Conservation (phyloP, 1,284 basidiomycete species). For the Golubevia sp. region DNA sequence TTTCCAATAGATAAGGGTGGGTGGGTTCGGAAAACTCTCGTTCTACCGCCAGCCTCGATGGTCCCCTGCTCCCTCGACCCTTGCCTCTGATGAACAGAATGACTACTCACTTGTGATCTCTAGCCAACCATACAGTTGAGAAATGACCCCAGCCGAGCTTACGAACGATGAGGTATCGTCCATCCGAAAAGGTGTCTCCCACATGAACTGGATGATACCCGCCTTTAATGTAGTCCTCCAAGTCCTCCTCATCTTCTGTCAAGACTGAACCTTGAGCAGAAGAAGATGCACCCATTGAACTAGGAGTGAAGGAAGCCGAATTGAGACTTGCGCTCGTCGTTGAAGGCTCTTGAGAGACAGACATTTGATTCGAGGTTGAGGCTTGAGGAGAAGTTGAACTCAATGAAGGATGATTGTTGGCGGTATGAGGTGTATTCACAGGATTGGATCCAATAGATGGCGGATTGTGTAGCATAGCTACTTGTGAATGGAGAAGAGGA, state of each 20-base stretch:
- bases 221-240: slow-evolving; percentile 65
- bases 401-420: not conserved
- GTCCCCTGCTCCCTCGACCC: no score
- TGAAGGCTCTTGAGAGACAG: no score
- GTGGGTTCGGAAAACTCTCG: no score
- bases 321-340: no score
- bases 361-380: no score
- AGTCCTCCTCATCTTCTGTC: slow-evolving; percentile 64
- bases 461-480: not conserved
- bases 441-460: not conserved
- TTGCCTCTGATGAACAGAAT: no score
- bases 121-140: slow-evolving; percentile 64
- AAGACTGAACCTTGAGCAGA: slow-evolving; percentile 30
- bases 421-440: not conserved
- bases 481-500: not conserved
- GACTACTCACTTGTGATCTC: slow-evolving; percentile 49
- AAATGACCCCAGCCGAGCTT: slow-evolving; percentile 99
- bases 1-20: no score
- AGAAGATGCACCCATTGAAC: no score
- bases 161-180: slow-evolving; percentile 84
- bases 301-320: no score
- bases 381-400: no score
- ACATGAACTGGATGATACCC: slow-evolving; percentile 92
- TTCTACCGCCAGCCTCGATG: no score
- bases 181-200: slow-evolving; percentile 86